phyloP scores from a whole-genome alignment of 306 rosid species.

The Acacia melanoxylon region DNA sequence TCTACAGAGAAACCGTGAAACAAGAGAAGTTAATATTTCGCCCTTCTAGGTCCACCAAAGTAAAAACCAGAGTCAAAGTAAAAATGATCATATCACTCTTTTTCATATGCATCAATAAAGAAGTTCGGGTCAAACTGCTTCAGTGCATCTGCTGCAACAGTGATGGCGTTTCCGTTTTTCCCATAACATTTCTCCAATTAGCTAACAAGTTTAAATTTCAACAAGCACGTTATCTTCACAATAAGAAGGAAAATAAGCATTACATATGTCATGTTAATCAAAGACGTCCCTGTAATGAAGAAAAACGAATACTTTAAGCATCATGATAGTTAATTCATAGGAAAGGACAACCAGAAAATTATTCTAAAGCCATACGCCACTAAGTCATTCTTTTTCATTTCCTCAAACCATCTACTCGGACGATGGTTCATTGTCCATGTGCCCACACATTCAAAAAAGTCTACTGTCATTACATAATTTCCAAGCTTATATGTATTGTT shows the following conservation, averaged over 20 bases:
- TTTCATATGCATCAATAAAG: constrained; percentile 22
- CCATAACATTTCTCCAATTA: constrained; percentile 20
- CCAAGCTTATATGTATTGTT: constrained; percentile 15
- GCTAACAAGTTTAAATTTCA: constrained; percentile 19
- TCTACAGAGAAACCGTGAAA: neutral
- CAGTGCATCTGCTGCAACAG: constrained; percentile 15
- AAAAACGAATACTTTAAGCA: constrained; percentile 21
- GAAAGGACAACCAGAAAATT: constrained; percentile 31
- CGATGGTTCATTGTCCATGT: constrained; percentile 44
- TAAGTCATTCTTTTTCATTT: constrained; percentile 26
- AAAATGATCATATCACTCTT: constrained; percentile 22
- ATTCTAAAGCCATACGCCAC: neutral
- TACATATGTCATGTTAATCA: constrained; percentile 4
- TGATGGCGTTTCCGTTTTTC: constrained; percentile 32
- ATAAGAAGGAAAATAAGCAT: constrained; percentile 23
- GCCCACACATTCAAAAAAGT: constrained; percentile 38
- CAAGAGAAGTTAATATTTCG: constrained; percentile 5
- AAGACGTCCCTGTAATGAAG: constrained; percentile 26
- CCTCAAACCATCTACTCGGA: constrained; percentile 25
- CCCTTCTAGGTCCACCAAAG: constrained; percentile 3
- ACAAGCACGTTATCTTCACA: constrained; percentile 23
- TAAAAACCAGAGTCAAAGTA: constrained; percentile 25
- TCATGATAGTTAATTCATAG: constrained; percentile 16
- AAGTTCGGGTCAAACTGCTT: constrained; percentile 27
- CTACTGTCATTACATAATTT: constrained; percentile 34